A percentile compares a stretch with the other conserved stretches of the same genome.
phyloP scores from a whole-genome alignment of 768 basidiomycete genomes.

The Russula sp. region DNA sequence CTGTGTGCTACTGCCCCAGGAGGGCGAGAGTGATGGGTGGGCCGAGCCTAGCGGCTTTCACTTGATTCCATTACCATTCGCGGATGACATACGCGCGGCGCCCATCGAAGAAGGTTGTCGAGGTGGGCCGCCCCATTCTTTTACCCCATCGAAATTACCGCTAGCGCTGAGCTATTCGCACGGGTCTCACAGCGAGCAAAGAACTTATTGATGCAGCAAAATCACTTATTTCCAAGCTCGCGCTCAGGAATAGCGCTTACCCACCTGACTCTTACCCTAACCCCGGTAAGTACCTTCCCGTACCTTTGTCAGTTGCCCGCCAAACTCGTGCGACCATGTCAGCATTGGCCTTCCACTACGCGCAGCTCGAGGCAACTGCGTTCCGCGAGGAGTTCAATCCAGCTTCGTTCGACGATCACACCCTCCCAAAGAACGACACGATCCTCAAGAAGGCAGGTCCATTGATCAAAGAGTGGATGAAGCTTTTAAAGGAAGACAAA shows the following conservation, averaged over 20 bases:
- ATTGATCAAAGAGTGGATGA: constrained; percentile 70
- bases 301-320: not conserved
- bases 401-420: constrained; percentile 76
- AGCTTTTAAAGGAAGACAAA: constrained; percentile 56
- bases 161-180: constrained; percentile 15
- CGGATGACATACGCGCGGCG: constrained; percentile 86
- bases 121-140: constrained; percentile 43
- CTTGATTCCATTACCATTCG: constrained; percentile 88
- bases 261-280: constrained; percentile 89
- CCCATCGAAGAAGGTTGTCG: constrained; percentile 61
- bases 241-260: constrained; percentile 75
- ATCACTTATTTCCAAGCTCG: constrained; percentile 75
- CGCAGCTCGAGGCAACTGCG: constrained; percentile 86
- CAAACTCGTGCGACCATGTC: constrained; percentile 14
- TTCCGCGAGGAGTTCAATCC: constrained; percentile 87
- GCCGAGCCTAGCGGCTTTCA: constrained; percentile 89
- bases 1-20: constrained; percentile 85
- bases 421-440: constrained; percentile 68
- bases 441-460: constrained; percentile 71
- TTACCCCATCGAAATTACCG: constrained; percentile 6
- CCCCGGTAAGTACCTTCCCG: constrained; percentile 55
- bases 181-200: constrained; percentile 54
- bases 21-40: constrained; percentile 64
- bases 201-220: constrained; percentile 63
- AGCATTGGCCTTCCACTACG: constrained; percentile 88